Conservation (phyloP, 257 asterid species). For the Forsythia suspensa region DNA sequence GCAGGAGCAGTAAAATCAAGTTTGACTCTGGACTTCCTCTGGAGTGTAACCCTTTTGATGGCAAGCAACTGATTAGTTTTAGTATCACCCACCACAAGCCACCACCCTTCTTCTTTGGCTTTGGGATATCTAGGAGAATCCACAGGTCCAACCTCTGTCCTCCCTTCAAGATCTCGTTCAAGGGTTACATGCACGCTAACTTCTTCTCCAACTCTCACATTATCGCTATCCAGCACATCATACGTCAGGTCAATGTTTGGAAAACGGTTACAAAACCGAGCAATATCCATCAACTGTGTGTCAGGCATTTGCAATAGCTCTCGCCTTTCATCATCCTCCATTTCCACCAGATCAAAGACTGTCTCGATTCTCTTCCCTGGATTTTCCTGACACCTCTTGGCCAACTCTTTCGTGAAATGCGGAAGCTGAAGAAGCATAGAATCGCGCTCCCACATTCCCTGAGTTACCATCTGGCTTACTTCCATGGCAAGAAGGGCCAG, state of each 20-base stretch:
- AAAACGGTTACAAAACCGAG: constrained; percentile 18
- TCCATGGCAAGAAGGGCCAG: constrained; percentile 19
- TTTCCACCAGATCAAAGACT: constrained; percentile 15
- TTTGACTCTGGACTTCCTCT: constrained; percentile 14
- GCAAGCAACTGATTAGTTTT: constrained; percentile 15
- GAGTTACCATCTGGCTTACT: constrained; percentile 20
- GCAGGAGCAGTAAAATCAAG: constrained; percentile 16
- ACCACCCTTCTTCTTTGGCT: constrained; percentile 22
- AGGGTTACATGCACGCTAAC: constrained; percentile 6
- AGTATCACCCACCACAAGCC: constrained; percentile 21
- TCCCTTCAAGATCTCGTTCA: constrained; percentile 17
- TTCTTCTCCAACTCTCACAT: constrained; percentile 10
- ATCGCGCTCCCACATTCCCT: constrained; percentile 22
- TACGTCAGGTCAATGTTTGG: constrained; percentile 18
- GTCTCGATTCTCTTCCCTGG: constrained; percentile 5
- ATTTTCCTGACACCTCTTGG: constrained; percentile 17
- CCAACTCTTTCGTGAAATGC: constrained; percentile 16
- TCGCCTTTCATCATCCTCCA: constrained; percentile 19
- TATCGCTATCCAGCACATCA: constrained; percentile 4
- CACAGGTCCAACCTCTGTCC: constrained; percentile 13
- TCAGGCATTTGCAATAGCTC: constrained; percentile 15
- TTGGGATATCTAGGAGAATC: constrained; percentile 19
- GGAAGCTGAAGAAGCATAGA: constrained; percentile 22
- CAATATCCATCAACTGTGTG: constrained; percentile 14
- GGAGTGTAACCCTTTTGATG: constrained; percentile 16